These are phyloP conservation scores for Alternaria burnsii DNA, from an alignment of 2,329 filamentous ascomycete genomes.

Conservation along the genomic window DNA sequence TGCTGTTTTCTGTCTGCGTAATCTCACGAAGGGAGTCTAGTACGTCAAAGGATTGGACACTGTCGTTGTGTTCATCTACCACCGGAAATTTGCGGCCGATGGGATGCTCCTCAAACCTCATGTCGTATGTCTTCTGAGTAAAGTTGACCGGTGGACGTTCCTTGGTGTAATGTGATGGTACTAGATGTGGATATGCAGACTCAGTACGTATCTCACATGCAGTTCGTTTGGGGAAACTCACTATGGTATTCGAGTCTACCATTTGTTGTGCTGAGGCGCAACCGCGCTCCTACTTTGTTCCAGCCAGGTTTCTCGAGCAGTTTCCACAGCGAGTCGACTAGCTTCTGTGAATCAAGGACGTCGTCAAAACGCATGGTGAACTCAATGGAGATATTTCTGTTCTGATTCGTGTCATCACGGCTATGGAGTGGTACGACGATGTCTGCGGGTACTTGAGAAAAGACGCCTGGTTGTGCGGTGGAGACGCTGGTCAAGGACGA, in stretches of 20 bases:
- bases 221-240: too few relatives aligned
- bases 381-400: slow-evolving; percentile 18
- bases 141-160: slow-evolving; percentile 55
- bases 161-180: slow-evolving; percentile 49
- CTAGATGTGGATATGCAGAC: too few relatives aligned
- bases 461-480: not conserved
- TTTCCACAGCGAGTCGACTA: slow-evolving; percentile 48
- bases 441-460: slow-evolving; percentile 29
- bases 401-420: slow-evolving; percentile 20
- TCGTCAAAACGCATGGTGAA: slow-evolving; percentile 56
- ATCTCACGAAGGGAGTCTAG: slow-evolving; percentile 7
- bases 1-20: slow-evolving; percentile 9
- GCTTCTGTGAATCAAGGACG: slow-evolving; percentile 55
- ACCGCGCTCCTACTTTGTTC: slow-evolving; percentile 58
- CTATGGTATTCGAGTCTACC: slow-evolving; percentile 53
- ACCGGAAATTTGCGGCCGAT: slow-evolving; percentile 51
- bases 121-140: slow-evolving; percentile 49
- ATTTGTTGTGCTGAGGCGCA: slow-evolving; percentile 49
- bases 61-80: slow-evolving; percentile 7
- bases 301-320: slow-evolving; percentile 57
- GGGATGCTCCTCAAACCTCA: slow-evolving; percentile 54
- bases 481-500: slow-evolving; percentile 15
- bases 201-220: too few relatives aligned
- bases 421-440: slow-evolving; percentile 30
- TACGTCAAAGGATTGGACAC: slow-evolving; percentile 12